Base-by-base conservation (phyloP, 257 asterid species). In the Lithospermum erythrorhizon region DNA sequence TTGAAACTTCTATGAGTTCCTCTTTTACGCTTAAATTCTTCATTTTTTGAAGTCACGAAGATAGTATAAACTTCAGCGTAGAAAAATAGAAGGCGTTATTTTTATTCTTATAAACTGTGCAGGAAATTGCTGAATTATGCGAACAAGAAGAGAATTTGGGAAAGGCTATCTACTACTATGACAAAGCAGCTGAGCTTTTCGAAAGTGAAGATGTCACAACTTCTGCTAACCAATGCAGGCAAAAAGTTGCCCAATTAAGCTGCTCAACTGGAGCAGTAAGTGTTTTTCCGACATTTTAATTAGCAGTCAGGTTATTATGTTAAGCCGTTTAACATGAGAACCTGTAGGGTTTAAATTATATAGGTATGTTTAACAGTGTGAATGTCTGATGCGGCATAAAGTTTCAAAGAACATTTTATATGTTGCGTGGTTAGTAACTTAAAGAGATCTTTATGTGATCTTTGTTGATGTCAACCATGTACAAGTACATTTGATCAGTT, bases 151-250 rank as follows among this genome's bases (percentile, higher is more conserved):
- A 82, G 70, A 79, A 84, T 65, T 71, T 91, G 78, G 94, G 82
- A 60, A 81, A 86, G 76, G 84, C 98, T 65, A 81, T 88, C 71
- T 77, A 60, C 61, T 86, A 79, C 83, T 88, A 86, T 70, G 95
- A 88, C 65, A 84, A 66, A 76, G 95, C 98, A 67, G 81, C 95
- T 79, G 98, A 91, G 75, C 93, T 88, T 75, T 91, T 84, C 74
- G 85, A 79, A 77, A 81, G 88, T 67, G 96, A 91, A 75, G 93
- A 88, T 18, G 93, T 73, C 19, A 83, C 88, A 19, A 78, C 96
- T 59, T 68, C 90, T 59, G 95, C 96, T 62, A 90, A 88, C 73
- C 96, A 90, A 69, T 90, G 98, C 93, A 85, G 82, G 73, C 95
- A 83, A 78, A 90, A 87, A 81, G 68, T 90, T 63, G 96, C 98